Evolutionary conservation across 2,329 filamentous ascomycete species (phyloP).

Genomic region (Alternaria brassicicola): DNA sequence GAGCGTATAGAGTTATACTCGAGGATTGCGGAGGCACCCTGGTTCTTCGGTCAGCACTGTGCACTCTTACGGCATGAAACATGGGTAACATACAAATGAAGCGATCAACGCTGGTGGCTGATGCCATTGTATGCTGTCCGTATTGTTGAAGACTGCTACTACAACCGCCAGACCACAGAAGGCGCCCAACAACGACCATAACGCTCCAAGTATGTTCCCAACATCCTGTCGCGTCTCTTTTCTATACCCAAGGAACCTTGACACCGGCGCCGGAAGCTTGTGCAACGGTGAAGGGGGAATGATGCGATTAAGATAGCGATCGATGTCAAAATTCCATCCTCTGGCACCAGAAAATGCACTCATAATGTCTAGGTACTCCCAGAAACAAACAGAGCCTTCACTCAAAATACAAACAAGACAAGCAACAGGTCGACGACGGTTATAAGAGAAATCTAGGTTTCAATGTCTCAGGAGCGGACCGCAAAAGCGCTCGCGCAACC

Average conservation of each 20-base stretch:
- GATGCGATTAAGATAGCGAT: constrained; percentile 73
- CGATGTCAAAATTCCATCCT: constrained; percentile 70
- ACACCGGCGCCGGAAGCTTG: constrained; percentile 67
- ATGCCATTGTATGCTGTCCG: constrained; percentile 43
- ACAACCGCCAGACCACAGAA: constrained; percentile 53
- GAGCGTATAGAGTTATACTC: constrained; percentile 56
- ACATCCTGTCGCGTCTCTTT: constrained; percentile 48
- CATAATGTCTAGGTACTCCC: background rate
- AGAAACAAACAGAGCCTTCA: background rate
- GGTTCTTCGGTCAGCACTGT: constrained; percentile 1
- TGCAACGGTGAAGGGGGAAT: constrained; percentile 70
- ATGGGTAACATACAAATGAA: constrained; percentile 43
- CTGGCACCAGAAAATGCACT: constrained; percentile 14
- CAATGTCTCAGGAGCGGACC: background rate
- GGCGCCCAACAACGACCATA: constrained; percentile 53
- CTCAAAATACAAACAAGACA: background rate
- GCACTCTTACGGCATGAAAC: background rate
- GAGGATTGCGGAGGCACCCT: constrained; percentile 56
- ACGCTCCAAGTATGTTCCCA: constrained; percentile 50
- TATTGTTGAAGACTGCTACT: constrained; percentile 51
- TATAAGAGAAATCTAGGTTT: background rate
- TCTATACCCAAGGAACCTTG: constrained; percentile 66
- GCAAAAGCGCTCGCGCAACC: background rate
- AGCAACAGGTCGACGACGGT: background rate
- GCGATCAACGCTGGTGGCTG: constrained; percentile 54